Base-by-base conservation (phyloP, 441 rosid species). In the Flueggea neowawraea region DNA sequence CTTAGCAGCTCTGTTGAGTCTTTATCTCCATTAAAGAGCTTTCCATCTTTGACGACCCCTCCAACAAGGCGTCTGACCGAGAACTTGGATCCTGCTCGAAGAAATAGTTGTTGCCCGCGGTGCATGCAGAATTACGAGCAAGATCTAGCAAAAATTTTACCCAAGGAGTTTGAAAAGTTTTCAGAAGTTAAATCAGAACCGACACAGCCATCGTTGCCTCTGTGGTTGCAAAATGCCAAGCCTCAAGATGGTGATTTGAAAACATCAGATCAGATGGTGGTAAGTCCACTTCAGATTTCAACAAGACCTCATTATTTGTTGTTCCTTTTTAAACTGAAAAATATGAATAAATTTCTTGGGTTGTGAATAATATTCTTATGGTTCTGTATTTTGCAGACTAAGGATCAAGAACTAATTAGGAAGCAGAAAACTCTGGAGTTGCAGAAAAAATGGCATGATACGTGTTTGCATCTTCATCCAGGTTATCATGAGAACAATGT, bases 391-490 rank as follows among this genome's bases (percentile, higher is more conserved):
- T 17, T 70, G 49, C 78, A 88, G 97, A 66, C 44, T 6, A 88
- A 86, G 76, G 91, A 89, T 73, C 82, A 78, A 64, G 89, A 84
- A 57, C 43, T 75, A 61, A 52, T 76, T n/a, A 50, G 31, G 79
- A 81, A 75, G 69, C 85, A 79, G 64, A 88, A 69, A 76, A 75
- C 67, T 55, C 63, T 63, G 43, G 97, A 89, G 49, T 69, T 94
- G 71, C 90, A 83, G 67, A 91, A 78, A 84, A 91, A 86, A 75
- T 95, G 97, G 97, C 84, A 75, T 28, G 86, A 87, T 32, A 64
- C 76, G n/a, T 95, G 99, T 80, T 56, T 61, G 68, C 80, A 55
- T 56, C 77, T 80, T 57, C 98, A 94, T 73, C 87, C 91, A 12
- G 77, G 73, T 51, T 76, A 84, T 61, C 96, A 86, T 70, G 85